Evolutionary conservation across 805 yeast species (phyloP).

Genomic region (Wickerhamiella australiensis): DNA sequence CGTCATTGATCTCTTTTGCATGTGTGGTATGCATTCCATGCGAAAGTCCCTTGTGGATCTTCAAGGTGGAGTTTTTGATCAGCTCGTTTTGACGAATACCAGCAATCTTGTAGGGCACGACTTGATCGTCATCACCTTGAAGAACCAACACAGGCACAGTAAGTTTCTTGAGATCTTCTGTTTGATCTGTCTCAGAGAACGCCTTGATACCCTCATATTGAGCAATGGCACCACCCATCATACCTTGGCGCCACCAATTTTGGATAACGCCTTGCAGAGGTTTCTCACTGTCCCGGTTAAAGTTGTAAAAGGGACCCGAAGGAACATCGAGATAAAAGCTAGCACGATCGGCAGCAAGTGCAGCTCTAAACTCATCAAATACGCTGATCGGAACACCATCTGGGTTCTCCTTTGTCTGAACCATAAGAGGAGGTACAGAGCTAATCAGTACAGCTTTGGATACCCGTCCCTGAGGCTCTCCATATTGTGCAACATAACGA

Average conservation of each 20-base stretch:
- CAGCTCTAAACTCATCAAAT: conserved; percentile 6
- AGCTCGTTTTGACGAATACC: conserved; percentile 1
- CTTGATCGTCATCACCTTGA: conserved; percentile 16
- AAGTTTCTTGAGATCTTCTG: conserved; percentile 9
- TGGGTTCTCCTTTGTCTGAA: conserved; percentile 4
- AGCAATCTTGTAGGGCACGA: conserved; percentile 11
- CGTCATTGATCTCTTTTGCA: conserved; percentile 20
- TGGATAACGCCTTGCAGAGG: conserved; percentile 4
- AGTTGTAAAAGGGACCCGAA: conserved; percentile 21
- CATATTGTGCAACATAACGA: conserved; percentile 6
- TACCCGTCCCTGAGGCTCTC: conserved; percentile 6
- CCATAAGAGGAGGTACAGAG: conserved; percentile 7
- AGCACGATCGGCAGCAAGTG: conserved; percentile 3
- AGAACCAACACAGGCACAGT: conserved; percentile 10
- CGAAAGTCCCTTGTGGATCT: conserved; percentile 11
- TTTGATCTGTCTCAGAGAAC: conserved; percentile 11
- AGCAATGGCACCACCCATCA: conserved; percentile 7
- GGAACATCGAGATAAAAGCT: conserved; percentile 6
- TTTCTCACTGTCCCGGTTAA: conserved; percentile 22
- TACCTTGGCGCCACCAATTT: conserved; percentile 15
- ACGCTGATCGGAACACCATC: conserved; percentile 1
- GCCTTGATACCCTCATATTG: conserved; percentile 9
- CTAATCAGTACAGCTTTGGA: conserved; percentile 10
- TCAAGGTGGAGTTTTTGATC: conserved; percentile 3
- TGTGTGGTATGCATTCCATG: conserved; percentile 19